Evolutionary conservation across 495 filamentous ascomycete species (phyloP).

Genomic region (Hypoxylon cercidicola): DNA sequence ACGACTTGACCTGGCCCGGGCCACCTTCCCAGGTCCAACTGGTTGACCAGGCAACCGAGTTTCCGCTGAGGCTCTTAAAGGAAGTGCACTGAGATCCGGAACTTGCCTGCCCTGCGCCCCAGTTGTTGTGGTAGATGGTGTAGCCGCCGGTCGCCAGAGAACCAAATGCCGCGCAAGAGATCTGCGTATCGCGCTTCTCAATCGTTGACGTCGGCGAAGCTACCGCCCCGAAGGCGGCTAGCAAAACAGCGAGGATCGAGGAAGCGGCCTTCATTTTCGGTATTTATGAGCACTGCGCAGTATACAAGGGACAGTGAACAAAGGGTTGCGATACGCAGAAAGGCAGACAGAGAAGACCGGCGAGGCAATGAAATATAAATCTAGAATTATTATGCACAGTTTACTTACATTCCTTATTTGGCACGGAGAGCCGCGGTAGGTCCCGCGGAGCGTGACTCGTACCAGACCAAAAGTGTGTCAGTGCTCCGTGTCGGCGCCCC

Average conservation of each 20-base stretch:
- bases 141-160: constrained; percentile 11
- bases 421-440: background rate
- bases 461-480: background rate
- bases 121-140: constrained; percentile 64
- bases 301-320: background rate
- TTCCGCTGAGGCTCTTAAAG: constrained; percentile 58
- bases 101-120: constrained; percentile 56
- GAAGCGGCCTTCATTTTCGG: background rate
- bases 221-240: background rate
- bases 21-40: constrained; percentile 67
- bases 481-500: background rate
- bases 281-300: background rate
- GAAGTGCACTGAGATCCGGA: constrained; percentile 68
- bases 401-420: background rate
- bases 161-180: background rate
- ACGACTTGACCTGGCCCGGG: constrained; percentile 67
- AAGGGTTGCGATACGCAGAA: background rate
- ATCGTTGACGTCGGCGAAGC: background rate
- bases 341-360: background rate
- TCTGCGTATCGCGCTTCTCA: background rate
- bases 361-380: background rate
- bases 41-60: constrained; percentile 65
- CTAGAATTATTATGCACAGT: too few relatives aligned
- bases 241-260: background rate
- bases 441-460: background rate